Evolutionary conservation across 257 asterid genomes (phyloP).

Genomic region (Solanum dulcamara): DNA sequence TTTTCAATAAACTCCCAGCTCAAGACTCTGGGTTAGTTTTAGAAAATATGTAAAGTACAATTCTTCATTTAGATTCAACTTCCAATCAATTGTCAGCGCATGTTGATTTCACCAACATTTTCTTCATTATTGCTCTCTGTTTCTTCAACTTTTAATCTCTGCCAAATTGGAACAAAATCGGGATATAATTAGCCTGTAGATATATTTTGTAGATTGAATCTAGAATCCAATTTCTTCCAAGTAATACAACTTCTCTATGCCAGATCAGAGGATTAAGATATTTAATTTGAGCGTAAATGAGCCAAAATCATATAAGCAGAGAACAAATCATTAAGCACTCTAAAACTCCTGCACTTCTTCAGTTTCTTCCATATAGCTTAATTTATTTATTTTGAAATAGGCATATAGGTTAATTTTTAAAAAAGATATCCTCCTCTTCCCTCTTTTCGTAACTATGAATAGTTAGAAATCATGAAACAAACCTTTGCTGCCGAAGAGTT

Average conservation of each 20-base stretch:
- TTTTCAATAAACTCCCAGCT: background rate
- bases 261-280: background rate
- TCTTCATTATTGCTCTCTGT: conserved; percentile 13
- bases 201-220: background rate
- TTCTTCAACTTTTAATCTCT: conserved; percentile 29
- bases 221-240: background rate
- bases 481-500: conserved; percentile 38
- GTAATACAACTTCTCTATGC: background rate
- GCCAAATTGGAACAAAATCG: background rate
- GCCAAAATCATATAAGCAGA: background rate
- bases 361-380: background rate
- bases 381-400: no score
- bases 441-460: background rate
- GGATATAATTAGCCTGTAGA: background rate
- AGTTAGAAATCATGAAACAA: background rate
- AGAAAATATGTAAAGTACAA: background rate
- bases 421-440: background rate
- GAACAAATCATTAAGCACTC: background rate
- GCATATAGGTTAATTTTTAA: background rate
- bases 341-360: background rate
- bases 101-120: conserved; percentile 12
- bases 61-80: conserved; percentile 13
- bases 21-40: background rate
- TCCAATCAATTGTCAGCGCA: conserved; percentile 1
- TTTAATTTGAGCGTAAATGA: background rate